A percentile compares a stretch with the other conserved stretches of the same genome.
These are phyloP conservation scores for Tirmania nivea DNA, from an alignment of 495 filamentous ascomycete species.

Conservation along the genomic window DNA sequence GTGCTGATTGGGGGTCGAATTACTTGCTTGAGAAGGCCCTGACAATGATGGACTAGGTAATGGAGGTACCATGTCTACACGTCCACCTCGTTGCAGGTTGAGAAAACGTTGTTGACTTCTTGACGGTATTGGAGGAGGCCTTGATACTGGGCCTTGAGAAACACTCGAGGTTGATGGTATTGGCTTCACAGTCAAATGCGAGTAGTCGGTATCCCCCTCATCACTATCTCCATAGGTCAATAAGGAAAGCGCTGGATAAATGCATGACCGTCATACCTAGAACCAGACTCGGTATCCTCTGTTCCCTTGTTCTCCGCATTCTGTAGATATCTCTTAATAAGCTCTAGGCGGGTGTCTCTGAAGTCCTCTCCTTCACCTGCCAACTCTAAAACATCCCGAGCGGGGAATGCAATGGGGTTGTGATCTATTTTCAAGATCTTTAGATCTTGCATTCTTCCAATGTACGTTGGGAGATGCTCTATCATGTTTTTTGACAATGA, in stretches of 20 bases:
- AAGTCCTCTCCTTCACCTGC: constrained; percentile 6
- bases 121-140: constrained; percentile 48
- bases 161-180: background rate
- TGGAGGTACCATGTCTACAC: background rate
- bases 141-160: constrained; percentile 40
- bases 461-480: constrained; percentile 52
- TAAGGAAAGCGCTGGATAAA: background rate
- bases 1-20: background rate
- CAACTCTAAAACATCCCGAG: constrained; percentile 35
- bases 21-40: background rate
- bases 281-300: constrained; percentile 38
- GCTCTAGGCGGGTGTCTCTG: constrained; percentile 17
- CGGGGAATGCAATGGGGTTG: constrained; percentile 56
- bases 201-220: background rate
- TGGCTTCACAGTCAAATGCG: background rate
- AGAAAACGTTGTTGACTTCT: constrained; percentile 47
- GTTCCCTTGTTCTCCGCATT: constrained; percentile 29
- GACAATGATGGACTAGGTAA: background rate
- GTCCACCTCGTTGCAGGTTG: background rate
- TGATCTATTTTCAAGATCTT: constrained; percentile 71
- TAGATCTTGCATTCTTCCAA: constrained; percentile 74
- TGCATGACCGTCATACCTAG: constrained; percentile 31
- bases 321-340: constrained; percentile 60
- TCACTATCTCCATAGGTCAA: background rate
- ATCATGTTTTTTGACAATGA: constrained; percentile 71